Evolutionary conservation across 306 rosid genomes (phyloP), one percentile per base, ranked within the genome.

Genomic region (Mimosa bimucronata): DNA sequence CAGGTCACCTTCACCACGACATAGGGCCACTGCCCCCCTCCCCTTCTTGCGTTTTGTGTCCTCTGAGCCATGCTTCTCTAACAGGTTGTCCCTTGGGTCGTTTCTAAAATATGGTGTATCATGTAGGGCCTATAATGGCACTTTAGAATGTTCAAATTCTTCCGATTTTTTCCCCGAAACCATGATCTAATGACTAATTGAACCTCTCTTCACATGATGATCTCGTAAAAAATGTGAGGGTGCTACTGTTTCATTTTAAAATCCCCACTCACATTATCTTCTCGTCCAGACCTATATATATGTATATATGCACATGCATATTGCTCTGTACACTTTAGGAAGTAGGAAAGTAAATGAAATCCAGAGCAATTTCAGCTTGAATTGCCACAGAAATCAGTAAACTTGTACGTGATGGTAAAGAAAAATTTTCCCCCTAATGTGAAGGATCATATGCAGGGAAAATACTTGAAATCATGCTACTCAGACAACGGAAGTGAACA

Each of bases 281-380:
- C 73, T 53, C 30, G 40, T 25, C 34, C 38, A 26, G 30, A 48
- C 75, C 42, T 28, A 55, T 23, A 8, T 21, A 8, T n/a, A 1
- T 7, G 29, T 52, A 18, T 7, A 31, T 7, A 31, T 53, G 62
- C 34, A 29, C 41, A 21, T 71, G 38, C 5, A 40, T 79, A 28
- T 2, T 65, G 4, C 16, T 52, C 25, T 38, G 60, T 3, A 61
- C 68, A 50, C 30, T 12, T 52, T 11, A 64, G 66, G 29, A 70
- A 60, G 45, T 37, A 45, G 57, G 45, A 62, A 30, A 71, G 64
- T 48, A 52, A 48, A 73, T 73, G 71, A 77, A 70, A 72, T 66
- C 73, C 23, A 19, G 57, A 9, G 38, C 68, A 70, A 53, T 69
- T 57, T 75, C 55, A 29, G 44, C 37, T 26, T 28, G 30, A 50